Evolutionary conservation across 345 rosid species (phyloP).

Genomic region (Arabis hirsuta): DNA sequence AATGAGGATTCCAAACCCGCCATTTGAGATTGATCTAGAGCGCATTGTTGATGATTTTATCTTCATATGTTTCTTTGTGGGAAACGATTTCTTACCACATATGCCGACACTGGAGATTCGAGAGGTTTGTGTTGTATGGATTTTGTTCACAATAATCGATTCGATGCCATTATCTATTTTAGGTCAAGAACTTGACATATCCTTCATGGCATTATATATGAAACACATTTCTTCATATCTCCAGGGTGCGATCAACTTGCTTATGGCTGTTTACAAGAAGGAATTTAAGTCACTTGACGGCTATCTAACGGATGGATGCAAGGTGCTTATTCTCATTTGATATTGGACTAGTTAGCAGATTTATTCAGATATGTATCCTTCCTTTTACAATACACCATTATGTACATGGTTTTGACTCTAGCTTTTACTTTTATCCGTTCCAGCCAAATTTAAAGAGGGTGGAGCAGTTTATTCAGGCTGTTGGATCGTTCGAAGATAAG

Average conservation of each 20-base stretch:
- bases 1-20: slow-evolving; percentile 71
- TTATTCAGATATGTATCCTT: slow-evolving; percentile 5
- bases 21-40: slow-evolving; percentile 80
- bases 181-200: slow-evolving; percentile 3
- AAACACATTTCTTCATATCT: slow-evolving; percentile 36
- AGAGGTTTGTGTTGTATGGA: slow-evolving; percentile 64
- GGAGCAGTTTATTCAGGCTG: slow-evolving; percentile 91
- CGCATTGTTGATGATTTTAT: slow-evolving; percentile 95
- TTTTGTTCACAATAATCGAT: neutral
- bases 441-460: slow-evolving; percentile 84
- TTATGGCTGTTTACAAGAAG: slow-evolving; percentile 92
- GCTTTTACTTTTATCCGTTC: slow-evolving; percentile 12
- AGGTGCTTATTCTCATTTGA: slow-evolving; percentile 52
- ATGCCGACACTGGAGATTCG: slow-evolving; percentile 99
- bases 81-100: slow-evolving; percentile 98
- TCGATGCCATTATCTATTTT: slow-evolving; percentile 3
- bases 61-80: slow-evolving; percentile 98
- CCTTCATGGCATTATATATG: neutral
- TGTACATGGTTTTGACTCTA: slow-evolving; percentile 26
- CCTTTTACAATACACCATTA: slow-evolving; percentile 22
- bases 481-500: slow-evolving; percentile 87
- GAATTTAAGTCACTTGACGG: slow-evolving; percentile 78
- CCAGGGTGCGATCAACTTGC: slow-evolving; percentile 97
- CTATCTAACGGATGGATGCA: slow-evolving; percentile 81
- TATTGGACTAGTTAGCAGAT: slow-evolving; percentile 20